phyloP scores from a whole-genome alignment of 192 early-diverging fungal species.

The Helicostylum pulchrum region DNA sequence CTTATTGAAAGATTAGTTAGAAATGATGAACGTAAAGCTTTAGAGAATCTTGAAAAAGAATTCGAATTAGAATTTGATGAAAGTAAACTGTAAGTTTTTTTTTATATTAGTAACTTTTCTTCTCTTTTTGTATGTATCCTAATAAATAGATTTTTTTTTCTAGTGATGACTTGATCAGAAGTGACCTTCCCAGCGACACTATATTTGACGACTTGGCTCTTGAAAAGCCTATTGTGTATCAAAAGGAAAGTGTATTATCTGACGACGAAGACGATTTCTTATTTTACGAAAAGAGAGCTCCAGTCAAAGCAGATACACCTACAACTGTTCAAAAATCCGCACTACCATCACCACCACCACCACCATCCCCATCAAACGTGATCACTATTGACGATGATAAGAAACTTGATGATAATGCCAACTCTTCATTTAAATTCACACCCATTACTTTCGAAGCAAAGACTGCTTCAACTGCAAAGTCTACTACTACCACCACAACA shows the following conservation, averaged over 20 bases:
- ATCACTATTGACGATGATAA: too few species aligned
- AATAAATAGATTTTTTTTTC: too few species aligned
- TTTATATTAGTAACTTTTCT: background rate
- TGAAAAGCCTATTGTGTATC: too few species aligned
- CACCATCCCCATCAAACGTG: too few species aligned
- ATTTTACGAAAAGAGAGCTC: background rate
- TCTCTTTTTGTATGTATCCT: background rate
- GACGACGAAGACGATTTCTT: background rate
- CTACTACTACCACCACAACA: background rate
- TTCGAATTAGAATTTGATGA: background rate
- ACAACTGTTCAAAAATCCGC: background rate
- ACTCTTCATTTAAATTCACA: constrained; percentile 1
- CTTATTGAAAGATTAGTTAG: background rate
- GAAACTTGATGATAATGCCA: background rate
- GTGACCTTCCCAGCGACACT: too few species aligned
- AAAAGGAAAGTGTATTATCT: background rate
- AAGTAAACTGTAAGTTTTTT: too few species aligned
- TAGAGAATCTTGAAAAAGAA: background rate
- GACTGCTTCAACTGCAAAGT: background rate
- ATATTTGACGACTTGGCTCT: too few species aligned
- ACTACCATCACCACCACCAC: background rate
- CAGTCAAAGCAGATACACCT: background rate
- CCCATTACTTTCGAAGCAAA: background rate
- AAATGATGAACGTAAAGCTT: background rate
- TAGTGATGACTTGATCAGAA: too few species aligned